Evolutionary conservation across 2,329 filamentous ascomycete genomes (phyloP).

Genomic region (Myotisia sp.): DNA sequence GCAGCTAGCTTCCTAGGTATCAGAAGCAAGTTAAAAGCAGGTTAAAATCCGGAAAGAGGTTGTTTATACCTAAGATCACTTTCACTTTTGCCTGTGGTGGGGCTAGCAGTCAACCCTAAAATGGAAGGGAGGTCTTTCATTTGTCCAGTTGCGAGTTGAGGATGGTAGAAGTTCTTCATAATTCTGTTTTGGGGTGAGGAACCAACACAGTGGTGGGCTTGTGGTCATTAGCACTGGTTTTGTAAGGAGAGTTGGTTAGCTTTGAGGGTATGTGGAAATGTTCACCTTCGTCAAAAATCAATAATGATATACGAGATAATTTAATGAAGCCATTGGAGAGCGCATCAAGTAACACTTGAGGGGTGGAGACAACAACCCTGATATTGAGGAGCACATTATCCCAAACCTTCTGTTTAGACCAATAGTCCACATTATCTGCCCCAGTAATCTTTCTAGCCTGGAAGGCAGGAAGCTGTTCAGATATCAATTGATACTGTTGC

Average conservation of each 20-base stretch:
- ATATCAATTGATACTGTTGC: constrained; percentile 51
- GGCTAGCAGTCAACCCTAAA: constrained; percentile 69
- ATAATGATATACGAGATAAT: constrained; percentile 48
- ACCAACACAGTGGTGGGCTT: constrained; percentile 57
- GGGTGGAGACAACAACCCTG: constrained; percentile 63
- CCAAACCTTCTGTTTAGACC: constrained; percentile 57
- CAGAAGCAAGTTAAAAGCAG: too few species aligned
- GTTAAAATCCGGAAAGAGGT: too few species aligned
- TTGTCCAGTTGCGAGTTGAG: constrained; percentile 25
- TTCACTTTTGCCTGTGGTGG: constrained; percentile 47
- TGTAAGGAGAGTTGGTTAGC: background rate
- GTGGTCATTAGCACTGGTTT: constrained; percentile 20
- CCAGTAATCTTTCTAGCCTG: constrained; percentile 52
- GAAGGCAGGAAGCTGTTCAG: constrained; percentile 42
- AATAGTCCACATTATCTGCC: constrained; percentile 54
- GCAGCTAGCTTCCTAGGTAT: constrained; percentile 42
- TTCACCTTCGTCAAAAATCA: constrained; percentile 68
- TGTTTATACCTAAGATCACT: constrained; percentile 40
- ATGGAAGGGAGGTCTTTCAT: constrained; percentile 44
- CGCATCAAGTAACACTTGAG: constrained; percentile 60
- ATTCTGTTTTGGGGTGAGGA: constrained; percentile 53
- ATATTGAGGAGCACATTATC: constrained; percentile 48
- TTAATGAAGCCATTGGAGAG: constrained; percentile 59
- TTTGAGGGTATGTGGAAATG: background rate
- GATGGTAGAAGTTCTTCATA: constrained; percentile 58